Conservation (phyloP, 768 basidiomycete genomes). For the Polyporus arcularius region DNA sequence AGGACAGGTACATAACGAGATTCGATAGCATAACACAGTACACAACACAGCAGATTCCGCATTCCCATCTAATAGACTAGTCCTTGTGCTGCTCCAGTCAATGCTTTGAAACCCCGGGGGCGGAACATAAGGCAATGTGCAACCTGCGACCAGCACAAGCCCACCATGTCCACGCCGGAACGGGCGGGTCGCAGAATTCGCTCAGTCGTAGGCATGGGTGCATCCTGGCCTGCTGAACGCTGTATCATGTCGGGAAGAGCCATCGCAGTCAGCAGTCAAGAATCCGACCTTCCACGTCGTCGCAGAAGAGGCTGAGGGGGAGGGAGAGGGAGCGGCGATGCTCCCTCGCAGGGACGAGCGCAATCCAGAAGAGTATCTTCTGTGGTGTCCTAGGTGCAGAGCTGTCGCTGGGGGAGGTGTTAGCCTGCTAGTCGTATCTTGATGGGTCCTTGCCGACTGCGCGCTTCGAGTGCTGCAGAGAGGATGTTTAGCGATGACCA, state of each 20-base stretch:
- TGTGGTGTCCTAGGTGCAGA: background rate
- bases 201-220: constrained; percentile 11
- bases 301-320: constrained; percentile 1
- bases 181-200: background rate
- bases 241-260: constrained; percentile 16
- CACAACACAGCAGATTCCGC: constrained; percentile 2
- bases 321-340: constrained; percentile 2
- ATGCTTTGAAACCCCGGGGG: background rate
- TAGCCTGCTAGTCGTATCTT: constrained; percentile 80
- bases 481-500: constrained; percentile 2
- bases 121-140: background rate
- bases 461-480: constrained; percentile 63
- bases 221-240: constrained; percentile 12
- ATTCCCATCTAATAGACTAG: background rate
- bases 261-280: constrained; percentile 19
- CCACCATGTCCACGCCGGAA: background rate
- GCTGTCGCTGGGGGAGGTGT: constrained; percentile 12
- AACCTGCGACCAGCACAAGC: too few species aligned
- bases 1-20: too few species aligned
- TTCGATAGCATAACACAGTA: constrained; percentile 1
- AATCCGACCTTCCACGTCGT: constrained; percentile 1
- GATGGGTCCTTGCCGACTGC: constrained; percentile 65
- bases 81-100: background rate
- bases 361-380: constrained; percentile 17
- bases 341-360: constrained; percentile 12